Percentiles rank a stretch among this genome's conserved stretches.
Evolutionary conservation across 176 grass and related monocot species (phyloP).

Genomic region (Rhynchospora breviuscula): DNA sequence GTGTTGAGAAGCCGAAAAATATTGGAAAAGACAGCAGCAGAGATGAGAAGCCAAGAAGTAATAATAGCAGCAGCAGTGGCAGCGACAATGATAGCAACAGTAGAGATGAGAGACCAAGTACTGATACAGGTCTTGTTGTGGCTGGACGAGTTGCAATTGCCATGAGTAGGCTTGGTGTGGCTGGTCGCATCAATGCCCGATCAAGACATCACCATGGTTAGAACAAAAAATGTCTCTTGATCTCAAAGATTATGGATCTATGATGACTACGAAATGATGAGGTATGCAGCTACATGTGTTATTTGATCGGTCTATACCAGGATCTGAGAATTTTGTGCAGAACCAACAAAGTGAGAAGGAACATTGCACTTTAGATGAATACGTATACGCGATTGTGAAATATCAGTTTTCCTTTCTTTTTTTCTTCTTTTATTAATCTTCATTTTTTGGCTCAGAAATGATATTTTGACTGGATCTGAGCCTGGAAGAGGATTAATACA

Average conservation of each 20-base stretch:
- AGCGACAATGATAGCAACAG: background rate
- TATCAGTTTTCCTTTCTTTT: conserved; percentile 3
- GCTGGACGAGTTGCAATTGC: conserved; percentile 26
- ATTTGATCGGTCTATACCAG: background rate
- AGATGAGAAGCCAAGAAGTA: conserved; percentile 1
- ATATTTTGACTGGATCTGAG: conserved; percentile 27
- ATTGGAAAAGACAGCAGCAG: background rate
- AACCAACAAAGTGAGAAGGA: background rate
- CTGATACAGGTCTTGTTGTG: conserved; percentile 6
- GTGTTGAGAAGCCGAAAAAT: background rate
- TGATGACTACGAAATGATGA: background rate
- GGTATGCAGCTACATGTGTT: background rate
- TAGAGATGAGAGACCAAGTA: conserved; percentile 6
- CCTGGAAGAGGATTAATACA: conserved; percentile 1
- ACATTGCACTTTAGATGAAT: background rate
- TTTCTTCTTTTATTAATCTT: conserved; percentile 4
- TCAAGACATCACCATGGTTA: conserved; percentile 13
- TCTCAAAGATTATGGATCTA: background rate
- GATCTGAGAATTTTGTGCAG: conserved; percentile 2
- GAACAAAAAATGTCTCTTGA: background rate
- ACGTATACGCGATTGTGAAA: background rate
- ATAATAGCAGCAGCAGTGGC: background rate
- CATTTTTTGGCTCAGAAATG: conserved; percentile 18
- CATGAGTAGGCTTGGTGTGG: conserved; percentile 24
- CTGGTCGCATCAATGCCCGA: conserved; percentile 16